Conservation (phyloP, 768 basidiomycete species). For the Mrakia hoshinonis region DNA sequence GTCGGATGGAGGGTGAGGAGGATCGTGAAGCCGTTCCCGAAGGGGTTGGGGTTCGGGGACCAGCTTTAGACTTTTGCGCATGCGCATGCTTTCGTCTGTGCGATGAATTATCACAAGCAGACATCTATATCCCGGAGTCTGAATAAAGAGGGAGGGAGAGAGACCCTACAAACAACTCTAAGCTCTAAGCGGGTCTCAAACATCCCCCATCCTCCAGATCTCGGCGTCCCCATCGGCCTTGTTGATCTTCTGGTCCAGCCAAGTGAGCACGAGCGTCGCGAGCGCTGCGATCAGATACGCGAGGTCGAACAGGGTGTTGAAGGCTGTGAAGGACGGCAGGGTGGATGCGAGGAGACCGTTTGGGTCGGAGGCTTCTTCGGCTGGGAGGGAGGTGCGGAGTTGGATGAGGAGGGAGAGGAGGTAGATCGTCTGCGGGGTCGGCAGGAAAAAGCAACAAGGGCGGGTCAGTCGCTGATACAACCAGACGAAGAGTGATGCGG, state of each 20-base stretch:
- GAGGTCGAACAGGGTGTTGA: slow-evolving; percentile 28
- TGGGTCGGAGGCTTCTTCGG: slow-evolving; percentile 37
- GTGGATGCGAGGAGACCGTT: slow-evolving; percentile 9
- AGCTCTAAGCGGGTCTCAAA: not conserved
- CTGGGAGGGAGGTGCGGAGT: slow-evolving; percentile 70
- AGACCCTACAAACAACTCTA: too few relatives aligned
- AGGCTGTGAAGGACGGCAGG: slow-evolving; percentile 24
- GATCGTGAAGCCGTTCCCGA: slow-evolving; percentile 44
- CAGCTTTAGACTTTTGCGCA: not conserved
- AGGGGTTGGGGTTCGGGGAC: slow-evolving; percentile 2
- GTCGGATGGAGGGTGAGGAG: slow-evolving; percentile 59
- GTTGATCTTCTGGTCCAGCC: slow-evolving; percentile 14
- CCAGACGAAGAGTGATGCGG: too few relatives aligned
- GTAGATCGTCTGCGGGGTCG: slow-evolving; percentile 79
- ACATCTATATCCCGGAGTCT: too few relatives aligned
- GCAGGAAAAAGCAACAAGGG: slow-evolving; percentile 1
- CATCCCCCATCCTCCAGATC: slow-evolving; percentile 25
- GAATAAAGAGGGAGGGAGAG: too few relatives aligned
- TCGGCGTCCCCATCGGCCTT: slow-evolving; percentile 13
- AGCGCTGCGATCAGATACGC: slow-evolving; percentile 22
- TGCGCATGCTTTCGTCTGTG: too few relatives aligned
- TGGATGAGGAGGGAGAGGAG: slow-evolving; percentile 74
- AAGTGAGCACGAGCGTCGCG: slow-evolving; percentile 10
- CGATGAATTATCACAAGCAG: too few relatives aligned
- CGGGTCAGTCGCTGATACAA: not conserved